Percentiles rank a stretch among this genome's conserved stretches.
Evolutionary conservation across 768 basidiomycete species (phyloP).

Genomic region (Agrocybe pediades): DNA sequence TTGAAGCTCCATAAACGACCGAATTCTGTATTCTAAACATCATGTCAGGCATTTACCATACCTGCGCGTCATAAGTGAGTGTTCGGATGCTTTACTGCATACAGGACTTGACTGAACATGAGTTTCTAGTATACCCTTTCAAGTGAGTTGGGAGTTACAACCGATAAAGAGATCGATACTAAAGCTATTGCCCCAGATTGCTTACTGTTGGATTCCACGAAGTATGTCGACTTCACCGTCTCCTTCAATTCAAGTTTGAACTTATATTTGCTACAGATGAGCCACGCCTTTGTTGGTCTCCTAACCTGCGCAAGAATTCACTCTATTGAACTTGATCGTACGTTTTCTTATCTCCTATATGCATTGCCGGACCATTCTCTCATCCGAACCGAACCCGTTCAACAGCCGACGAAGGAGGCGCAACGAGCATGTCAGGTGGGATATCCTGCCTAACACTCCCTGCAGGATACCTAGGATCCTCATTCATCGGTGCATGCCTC

Average conservation of each 20-base stretch:
- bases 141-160: conserved; percentile 58
- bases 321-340: conserved; percentile 86
- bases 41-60: conserved; percentile 72
- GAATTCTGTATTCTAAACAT: neutral
- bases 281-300: conserved; percentile 79
- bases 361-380: neutral
- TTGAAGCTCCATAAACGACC: neutral
- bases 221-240: conserved; percentile 36
- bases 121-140: conserved; percentile 78
- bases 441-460: conserved; percentile 81
- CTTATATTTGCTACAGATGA: conserved; percentile 55
- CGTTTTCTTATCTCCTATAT: conserved; percentile 31
- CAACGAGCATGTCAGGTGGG: conserved; percentile 86
- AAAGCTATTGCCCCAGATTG: conserved; percentile 44
- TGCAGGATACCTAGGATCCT: conserved; percentile 81
- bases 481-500: conserved; percentile 82
- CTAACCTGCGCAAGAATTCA: conserved; percentile 86
- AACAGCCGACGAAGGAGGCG: conserved; percentile 85
- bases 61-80: conserved; percentile 71
- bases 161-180: neutral
- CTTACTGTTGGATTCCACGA: conserved; percentile 91
- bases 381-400: conserved; percentile 11
- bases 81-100: neutral
- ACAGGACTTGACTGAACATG: neutral
- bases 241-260: neutral